Conservation (phyloP, 2,329 filamentous ascomycete species). For the Fusarium sp. region DNA sequence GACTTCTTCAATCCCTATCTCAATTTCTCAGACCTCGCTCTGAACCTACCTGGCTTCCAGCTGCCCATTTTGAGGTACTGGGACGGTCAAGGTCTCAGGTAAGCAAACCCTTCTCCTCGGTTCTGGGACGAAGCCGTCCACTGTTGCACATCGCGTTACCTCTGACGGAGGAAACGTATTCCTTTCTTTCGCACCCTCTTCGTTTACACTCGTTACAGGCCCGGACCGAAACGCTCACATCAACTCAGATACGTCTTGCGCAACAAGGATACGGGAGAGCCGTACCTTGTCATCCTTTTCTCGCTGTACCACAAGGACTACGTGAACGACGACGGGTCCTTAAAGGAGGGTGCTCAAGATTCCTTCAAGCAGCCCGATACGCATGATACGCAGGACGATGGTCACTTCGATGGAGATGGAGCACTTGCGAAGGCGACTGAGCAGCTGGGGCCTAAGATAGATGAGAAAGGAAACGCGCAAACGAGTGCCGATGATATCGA, state of each 20-base stretch:
- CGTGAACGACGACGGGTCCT: slow-evolving; percentile 68
- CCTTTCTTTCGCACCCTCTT: slow-evolving; percentile 26
- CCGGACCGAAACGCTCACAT: slow-evolving; percentile 75
- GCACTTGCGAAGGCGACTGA: slow-evolving; percentile 57
- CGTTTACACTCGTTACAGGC: slow-evolving; percentile 46
- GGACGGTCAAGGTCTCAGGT: slow-evolving; percentile 83
- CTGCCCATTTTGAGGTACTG: slow-evolving; percentile 81
- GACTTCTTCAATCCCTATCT: slow-evolving; percentile 93
- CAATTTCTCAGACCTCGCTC: slow-evolving; percentile 80
- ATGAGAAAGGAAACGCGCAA: slow-evolving; percentile 35
- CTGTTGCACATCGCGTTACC: background rate
- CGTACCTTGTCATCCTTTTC: slow-evolving; percentile 86
- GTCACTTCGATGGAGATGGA: slow-evolving; percentile 51
- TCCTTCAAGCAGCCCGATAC: slow-evolving; percentile 31
- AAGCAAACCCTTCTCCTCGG: slow-evolving; percentile 51
- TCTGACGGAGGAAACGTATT: too few species aligned
- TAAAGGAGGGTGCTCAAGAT: slow-evolving; percentile 59
- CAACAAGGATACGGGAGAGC: slow-evolving; percentile 77
- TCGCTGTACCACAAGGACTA: slow-evolving; percentile 79
- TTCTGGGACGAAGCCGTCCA: background rate
- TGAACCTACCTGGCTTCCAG: slow-evolving; percentile 79
- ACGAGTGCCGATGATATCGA: slow-evolving; percentile 61
- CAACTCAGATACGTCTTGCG: slow-evolving; percentile 92
- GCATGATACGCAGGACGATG: slow-evolving; percentile 31
- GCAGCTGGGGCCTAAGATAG: slow-evolving; percentile 50